phyloP scores from a whole-genome alignment of 2,329 filamentous ascomycete species.

The Monosporascus cannonballus region DNA sequence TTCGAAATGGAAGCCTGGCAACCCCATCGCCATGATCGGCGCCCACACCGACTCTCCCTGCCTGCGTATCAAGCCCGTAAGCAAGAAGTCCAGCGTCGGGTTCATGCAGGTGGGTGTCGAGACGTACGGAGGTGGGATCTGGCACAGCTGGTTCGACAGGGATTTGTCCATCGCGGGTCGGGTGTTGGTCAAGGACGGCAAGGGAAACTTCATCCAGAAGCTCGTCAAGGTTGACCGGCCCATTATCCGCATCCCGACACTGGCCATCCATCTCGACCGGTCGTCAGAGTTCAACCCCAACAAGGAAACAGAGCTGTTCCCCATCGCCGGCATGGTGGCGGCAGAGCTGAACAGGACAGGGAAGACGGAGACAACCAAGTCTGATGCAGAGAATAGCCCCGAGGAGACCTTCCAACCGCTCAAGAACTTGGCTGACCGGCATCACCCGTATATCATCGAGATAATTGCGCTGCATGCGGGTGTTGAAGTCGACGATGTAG shows the following conservation, averaged over 20 bases:
- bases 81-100: constrained; percentile 78
- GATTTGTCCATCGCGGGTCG: constrained; percentile 87
- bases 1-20: constrained; percentile 83
- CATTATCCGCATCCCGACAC: constrained; percentile 83
- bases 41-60: constrained; percentile 95
- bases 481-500: constrained; percentile 62
- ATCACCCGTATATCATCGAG: constrained; percentile 82
- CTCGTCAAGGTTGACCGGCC: constrained; percentile 88
- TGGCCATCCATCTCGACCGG: constrained; percentile 91
- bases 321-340: constrained; percentile 80
- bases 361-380: constrained; percentile 37
- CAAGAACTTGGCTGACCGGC: constrained; percentile 70
- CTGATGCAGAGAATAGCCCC: constrained; percentile 28
- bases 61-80: constrained; percentile 88
- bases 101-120: constrained; percentile 95
- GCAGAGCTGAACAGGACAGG: constrained; percentile 79
- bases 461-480: constrained; percentile 76
- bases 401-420: constrained; percentile 64
- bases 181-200: constrained; percentile 69
- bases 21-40: constrained; percentile 86
- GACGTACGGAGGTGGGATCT: constrained; percentile 93
- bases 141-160: constrained; percentile 98
- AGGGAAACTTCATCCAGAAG: constrained; percentile 73
- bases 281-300: constrained; percentile 85
- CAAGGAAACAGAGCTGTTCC: constrained; percentile 94